phyloP scores from a whole-genome alignment of 176 grass and related monocot genomes.

The Carex cristatella region DNA sequence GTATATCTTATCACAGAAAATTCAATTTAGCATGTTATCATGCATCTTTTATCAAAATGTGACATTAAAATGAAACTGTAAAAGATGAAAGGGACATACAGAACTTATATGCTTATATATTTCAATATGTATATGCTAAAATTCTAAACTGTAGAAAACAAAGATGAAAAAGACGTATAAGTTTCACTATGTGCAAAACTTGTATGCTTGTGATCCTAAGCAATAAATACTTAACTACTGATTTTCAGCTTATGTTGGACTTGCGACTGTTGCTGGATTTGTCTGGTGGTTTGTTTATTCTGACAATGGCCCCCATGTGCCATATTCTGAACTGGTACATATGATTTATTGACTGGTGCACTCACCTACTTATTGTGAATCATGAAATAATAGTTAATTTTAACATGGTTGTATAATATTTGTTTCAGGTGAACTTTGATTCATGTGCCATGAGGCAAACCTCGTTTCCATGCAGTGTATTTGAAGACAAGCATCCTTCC shows the following conservation, averaged over 20 bases:
- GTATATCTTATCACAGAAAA: slow-evolving; percentile 28
- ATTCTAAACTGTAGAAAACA: neutral
- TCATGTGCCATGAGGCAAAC: slow-evolving; percentile 84
- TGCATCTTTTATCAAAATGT: neutral
- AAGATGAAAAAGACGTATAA: neutral
- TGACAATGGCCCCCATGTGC: slow-evolving; percentile 79
- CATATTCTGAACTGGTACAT: slow-evolving; percentile 90
- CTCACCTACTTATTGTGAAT: neutral
- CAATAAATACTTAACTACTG: neutral
- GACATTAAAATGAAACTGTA: neutral
- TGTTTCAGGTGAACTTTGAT: slow-evolving; percentile 89
- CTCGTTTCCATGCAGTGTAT: slow-evolving; percentile 87
- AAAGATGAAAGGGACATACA: neutral
- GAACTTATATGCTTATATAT: neutral
- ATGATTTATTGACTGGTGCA: neutral
- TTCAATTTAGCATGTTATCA: neutral
- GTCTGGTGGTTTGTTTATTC: slow-evolving; percentile 99
- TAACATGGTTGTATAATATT: slow-evolving; percentile 24
- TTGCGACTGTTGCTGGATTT: slow-evolving; percentile 93
- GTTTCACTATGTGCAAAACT: neutral
- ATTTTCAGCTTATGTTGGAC: slow-evolving; percentile 86
- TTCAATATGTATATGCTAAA: neutral
- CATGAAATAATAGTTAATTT: slow-evolving; percentile 16
- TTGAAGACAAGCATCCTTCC: slow-evolving; percentile 91
- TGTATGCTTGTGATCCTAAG: neutral